phyloP scores from a whole-genome alignment of 768 basidiomycete species.

The Amanita jacksonii region DNA sequence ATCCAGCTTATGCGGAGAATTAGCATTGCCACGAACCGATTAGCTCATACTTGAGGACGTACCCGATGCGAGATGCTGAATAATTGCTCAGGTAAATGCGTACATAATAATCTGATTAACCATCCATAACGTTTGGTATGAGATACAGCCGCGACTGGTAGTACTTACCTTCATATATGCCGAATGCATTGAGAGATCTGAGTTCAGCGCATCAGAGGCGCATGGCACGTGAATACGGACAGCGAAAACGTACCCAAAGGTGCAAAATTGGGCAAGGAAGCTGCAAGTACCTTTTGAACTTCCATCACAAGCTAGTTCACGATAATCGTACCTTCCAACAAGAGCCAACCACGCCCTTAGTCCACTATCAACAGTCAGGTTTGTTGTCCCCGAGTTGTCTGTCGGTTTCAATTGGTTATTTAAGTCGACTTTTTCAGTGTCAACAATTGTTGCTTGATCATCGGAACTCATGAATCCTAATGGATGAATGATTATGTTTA shows the following conservation, averaged over 20 bases:
- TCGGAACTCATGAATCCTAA: too few relatives aligned
- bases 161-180: slow-evolving; percentile 23
- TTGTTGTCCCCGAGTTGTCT: neutral
- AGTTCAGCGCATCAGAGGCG: too few relatives aligned
- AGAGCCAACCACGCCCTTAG: slow-evolving; percentile 32
- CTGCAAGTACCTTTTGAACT: slow-evolving; percentile 16
- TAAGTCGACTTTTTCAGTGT: too few relatives aligned
- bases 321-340: slow-evolving; percentile 27
- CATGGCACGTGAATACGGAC: neutral
- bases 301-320: too few relatives aligned
- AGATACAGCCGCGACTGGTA: slow-evolving; percentile 10
- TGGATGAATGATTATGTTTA: too few relatives aligned
- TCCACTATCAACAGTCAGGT: slow-evolving; percentile 26
- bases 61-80: slow-evolving; percentile 29
- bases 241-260: slow-evolving; percentile 27
- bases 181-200: slow-evolving; percentile 21
- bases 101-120: slow-evolving; percentile 27
- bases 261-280: slow-evolving; percentile 31
- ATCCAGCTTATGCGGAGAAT: too few relatives aligned
- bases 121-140: too few relatives aligned
- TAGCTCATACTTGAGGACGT: too few relatives aligned
- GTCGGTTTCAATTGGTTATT: too few relatives aligned
- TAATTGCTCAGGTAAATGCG: slow-evolving; percentile 26
- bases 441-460: too few relatives aligned
- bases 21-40: too few relatives aligned